Conservation (phyloP, 371 early-diverging fungal species). For the Mucor circinelloides region DNA sequence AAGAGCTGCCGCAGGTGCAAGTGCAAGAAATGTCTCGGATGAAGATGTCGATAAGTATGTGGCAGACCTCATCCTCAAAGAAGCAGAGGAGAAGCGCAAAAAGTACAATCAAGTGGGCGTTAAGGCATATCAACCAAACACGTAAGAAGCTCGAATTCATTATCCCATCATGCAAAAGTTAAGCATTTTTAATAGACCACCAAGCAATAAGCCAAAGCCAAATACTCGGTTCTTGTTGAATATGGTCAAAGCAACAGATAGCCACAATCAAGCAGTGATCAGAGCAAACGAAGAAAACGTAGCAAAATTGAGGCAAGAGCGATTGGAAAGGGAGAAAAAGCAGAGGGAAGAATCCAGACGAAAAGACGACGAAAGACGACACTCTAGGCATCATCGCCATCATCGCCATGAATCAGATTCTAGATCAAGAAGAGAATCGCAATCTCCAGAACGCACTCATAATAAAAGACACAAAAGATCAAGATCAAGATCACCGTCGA, state of each 20-base stretch:
- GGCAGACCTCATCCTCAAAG: slow-evolving; percentile 67
- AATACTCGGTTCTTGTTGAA: slow-evolving; percentile 67
- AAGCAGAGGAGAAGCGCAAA: slow-evolving; percentile 54
- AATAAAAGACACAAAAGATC: slow-evolving; percentile 8
- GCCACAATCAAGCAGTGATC: slow-evolving; percentile 72
- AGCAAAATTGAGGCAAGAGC: slow-evolving; percentile 24
- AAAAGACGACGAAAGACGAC: background rate
- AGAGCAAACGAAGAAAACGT: slow-evolving; percentile 52
- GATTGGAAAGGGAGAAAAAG: slow-evolving; percentile 19
- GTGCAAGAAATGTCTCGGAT: slow-evolving; percentile 53
- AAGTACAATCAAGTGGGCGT: slow-evolving; percentile 52
- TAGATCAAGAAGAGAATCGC: background rate
- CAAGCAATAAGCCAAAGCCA: slow-evolving; percentile 8
- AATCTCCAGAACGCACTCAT: background rate
- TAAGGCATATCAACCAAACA: slow-evolving; percentile 50
- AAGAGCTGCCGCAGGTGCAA: slow-evolving; percentile 60
- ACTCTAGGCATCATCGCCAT: background rate
- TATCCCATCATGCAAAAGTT: background rate
- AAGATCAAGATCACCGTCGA: background rate
- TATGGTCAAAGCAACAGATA: slow-evolving; percentile 70
- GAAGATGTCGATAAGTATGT: slow-evolving; percentile 73
- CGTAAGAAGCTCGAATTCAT: slow-evolving; percentile 6
- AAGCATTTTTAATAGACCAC: background rate
- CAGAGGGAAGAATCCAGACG: background rate
- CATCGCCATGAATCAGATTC: background rate